These are phyloP conservation scores for Penicillium simplicissimum DNA, from an alignment of 495 filamentous ascomycete species.

Conservation along the genomic window DNA sequence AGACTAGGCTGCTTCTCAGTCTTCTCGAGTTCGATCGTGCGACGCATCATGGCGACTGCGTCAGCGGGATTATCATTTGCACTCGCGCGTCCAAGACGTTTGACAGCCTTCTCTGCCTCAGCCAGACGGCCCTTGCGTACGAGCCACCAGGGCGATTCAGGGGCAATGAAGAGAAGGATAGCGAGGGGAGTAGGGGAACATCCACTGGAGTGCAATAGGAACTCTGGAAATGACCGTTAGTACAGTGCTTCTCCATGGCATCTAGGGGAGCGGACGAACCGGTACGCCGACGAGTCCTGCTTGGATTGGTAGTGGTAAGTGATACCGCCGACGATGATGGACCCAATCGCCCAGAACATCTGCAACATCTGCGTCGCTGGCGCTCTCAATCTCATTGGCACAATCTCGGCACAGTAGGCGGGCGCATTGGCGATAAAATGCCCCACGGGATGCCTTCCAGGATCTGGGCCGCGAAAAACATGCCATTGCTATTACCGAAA, in stretches of 20 bases:
- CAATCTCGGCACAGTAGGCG: slow-evolving; percentile 48
- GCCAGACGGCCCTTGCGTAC: slow-evolving; percentile 45
- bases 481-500: slow-evolving; percentile 39
- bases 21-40: slow-evolving; percentile 65
- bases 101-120: slow-evolving; percentile 39
- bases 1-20: slow-evolving; percentile 43
- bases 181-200: slow-evolving; percentile 44
- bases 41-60: slow-evolving; percentile 65
- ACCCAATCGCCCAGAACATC: slow-evolving; percentile 50
- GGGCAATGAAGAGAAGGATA: slow-evolving; percentile 45
- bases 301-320: slow-evolving; percentile 44
- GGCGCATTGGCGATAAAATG: slow-evolving; percentile 49
- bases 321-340: slow-evolving; percentile 47
- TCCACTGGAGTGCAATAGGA: slow-evolving; percentile 50
- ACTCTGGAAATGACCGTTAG: slow-evolving; percentile 39
- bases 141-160: slow-evolving; percentile 53
- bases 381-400: slow-evolving; percentile 45
- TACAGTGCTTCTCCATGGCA: slow-evolving; percentile 29
- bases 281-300: slow-evolving; percentile 38
- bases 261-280: slow-evolving; percentile 39
- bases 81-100: slow-evolving; percentile 35
- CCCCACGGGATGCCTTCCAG: slow-evolving; percentile 53
- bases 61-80: slow-evolving; percentile 27
- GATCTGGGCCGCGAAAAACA: slow-evolving; percentile 47
- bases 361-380: slow-evolving; percentile 49